Evolutionary conservation across 495 filamentous ascomycete species (phyloP).

Genomic region (Aspergillus cavernicola): DNA sequence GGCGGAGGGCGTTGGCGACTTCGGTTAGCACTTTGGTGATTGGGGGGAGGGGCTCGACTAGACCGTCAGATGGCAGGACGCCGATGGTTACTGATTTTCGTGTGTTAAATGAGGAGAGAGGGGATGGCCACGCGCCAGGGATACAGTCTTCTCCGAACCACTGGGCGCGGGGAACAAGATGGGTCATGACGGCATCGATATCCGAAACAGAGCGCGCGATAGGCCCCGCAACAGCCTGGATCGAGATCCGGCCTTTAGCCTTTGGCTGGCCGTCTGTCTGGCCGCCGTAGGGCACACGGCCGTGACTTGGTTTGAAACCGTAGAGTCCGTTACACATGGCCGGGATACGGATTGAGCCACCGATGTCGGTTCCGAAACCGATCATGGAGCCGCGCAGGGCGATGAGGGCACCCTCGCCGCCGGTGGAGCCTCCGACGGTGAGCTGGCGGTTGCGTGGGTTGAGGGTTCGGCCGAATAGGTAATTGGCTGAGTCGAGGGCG

Average conservation of each 20-base stretch:
- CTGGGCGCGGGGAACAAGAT: constrained; percentile 45
- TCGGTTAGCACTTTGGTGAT: constrained; percentile 51
- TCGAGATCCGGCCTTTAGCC: constrained; percentile 35
- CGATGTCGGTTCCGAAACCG: constrained; percentile 66
- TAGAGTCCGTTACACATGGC: constrained; percentile 57
- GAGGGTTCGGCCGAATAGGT: constrained; percentile 55
- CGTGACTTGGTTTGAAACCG: constrained; percentile 55
- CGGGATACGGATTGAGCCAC: constrained; percentile 60
- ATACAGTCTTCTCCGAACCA: constrained; percentile 49
- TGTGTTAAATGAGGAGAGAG: constrained; percentile 18
- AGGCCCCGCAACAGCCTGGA: constrained; percentile 51
- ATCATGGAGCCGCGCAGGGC: constrained; percentile 59
- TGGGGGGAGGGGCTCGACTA: constrained; percentile 57
- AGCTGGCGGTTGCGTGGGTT: constrained; percentile 59
- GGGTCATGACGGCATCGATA: constrained; percentile 45
- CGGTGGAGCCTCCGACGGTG: constrained; percentile 60
- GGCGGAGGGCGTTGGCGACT: constrained; percentile 40
- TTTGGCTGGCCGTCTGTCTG: constrained; percentile 41
- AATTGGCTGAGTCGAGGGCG: constrained; percentile 36
- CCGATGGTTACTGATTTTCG: constrained; percentile 42
- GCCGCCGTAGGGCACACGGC: constrained; percentile 52
- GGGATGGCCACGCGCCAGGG: constrained; percentile 45
- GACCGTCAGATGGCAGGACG: constrained; percentile 53
- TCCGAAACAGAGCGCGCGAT: constrained; percentile 43
- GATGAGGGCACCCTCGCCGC: constrained; percentile 64